Evolutionary conservation across 306 rosid genomes (phyloP), one percentile per base, ranked within the genome.

Genomic region (Glycine tomentella): DNA sequence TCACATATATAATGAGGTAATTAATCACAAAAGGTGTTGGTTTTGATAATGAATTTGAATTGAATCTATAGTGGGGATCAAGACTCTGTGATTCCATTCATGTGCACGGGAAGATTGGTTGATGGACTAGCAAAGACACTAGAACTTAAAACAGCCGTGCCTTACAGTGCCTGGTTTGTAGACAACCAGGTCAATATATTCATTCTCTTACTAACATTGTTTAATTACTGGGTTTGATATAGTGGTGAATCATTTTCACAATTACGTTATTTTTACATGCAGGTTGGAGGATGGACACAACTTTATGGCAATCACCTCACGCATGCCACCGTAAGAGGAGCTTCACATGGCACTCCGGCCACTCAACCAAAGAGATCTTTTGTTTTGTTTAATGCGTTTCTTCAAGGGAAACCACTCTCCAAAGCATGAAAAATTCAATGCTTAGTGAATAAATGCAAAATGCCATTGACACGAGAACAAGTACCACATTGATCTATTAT

Each of bases 221-320:
- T 48, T 25, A 25, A 25, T 25, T 45, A 17, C 9, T n/a, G 10
- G 8, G 36, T 67, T 67, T 68, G 2, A 45, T 68, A 16, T 10
- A 69, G 53, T n/a, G 0, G 49, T 69, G 2, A 25, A 69, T 25
- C 44, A 45, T 6, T 20, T 59, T 36, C 3, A 36, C 40, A 36
- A 1, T 36, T 36, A 58, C 10, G 17, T 58, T 48, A 4, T 61
- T 70, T 25, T 13, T 31, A 51, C 62, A 15, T 10, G 46, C 50
- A 86, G 89, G 84, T 78, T 74, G 89, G 82, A 46, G 86, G 88
- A 59, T 82, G 84, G 81, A 78, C 86, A 33, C 84, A 82, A 51
- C 76, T 74, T 10, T 78, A 78, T 79, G 88, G 81, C 1, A 46
- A 64, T 58, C 12, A n/a, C 6, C 52, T 85, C 1, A n/a, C n/a